phyloP scores from a whole-genome alignment of 1,284 basidiomycete species.

The Pisolithus thermaeus region DNA sequence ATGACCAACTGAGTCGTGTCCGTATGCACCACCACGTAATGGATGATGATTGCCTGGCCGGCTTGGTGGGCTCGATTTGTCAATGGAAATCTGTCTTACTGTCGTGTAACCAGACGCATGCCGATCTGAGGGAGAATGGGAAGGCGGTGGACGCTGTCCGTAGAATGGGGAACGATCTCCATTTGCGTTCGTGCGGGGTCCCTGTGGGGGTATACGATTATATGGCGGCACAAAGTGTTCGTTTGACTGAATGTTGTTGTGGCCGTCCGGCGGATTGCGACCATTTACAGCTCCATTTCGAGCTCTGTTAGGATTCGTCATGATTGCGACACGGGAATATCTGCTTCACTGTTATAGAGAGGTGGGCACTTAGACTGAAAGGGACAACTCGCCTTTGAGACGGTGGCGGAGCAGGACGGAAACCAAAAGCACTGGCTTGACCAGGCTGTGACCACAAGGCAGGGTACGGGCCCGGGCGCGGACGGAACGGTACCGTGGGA shows the following conservation, averaged over 20 bases:
- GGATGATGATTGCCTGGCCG: constrained; percentile 1
- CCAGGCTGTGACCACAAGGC: constrained; percentile 47
- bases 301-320: constrained; percentile 68
- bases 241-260: not conserved
- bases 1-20: constrained; percentile 6
- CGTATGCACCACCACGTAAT: constrained; percentile 8
- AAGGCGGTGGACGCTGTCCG: not conserved
- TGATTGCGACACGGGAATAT: constrained; percentile 40
- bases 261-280: not conserved
- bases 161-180: not conserved
- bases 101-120: not conserved
- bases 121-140: not conserved
- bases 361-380: constrained; percentile 1
- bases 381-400: constrained; percentile 9
- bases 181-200: not conserved
- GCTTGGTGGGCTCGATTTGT: not conserved
- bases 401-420: constrained; percentile 43
- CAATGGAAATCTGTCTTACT: constrained; percentile 7
- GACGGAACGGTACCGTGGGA: constrained; percentile 48
- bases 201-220: not conserved
- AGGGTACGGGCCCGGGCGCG: constrained; percentile 63
- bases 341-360: constrained; percentile 16
- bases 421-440: constrained; percentile 51
- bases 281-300: constrained; percentile 22
- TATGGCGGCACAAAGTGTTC: not conserved